Percentiles rank a stretch among this genome's conserved stretches.
phyloP scores from a whole-genome alignment of 1,284 basidiomycete genomes.

The Naganishia sp. region DNA sequence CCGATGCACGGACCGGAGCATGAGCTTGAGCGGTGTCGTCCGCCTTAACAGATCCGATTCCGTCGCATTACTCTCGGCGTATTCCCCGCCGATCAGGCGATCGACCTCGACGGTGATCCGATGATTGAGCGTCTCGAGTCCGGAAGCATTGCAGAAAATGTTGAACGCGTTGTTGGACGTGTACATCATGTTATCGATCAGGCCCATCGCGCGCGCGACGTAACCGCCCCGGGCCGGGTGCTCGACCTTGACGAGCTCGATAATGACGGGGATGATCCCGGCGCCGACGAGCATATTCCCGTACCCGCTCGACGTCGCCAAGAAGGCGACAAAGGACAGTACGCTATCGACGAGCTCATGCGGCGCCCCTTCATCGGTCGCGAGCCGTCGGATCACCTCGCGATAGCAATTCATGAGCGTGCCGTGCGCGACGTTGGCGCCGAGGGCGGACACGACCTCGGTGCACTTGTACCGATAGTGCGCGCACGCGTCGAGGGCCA shows the following conservation, averaged over 20 bases:
- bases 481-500: slow-evolving; percentile 84
- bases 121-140: slow-evolving; percentile 80
- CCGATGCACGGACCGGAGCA: slow-evolving; percentile 89
- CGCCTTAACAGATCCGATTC: slow-evolving; percentile 36
- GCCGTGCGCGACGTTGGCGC: slow-evolving; percentile 95
- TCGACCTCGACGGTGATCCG: slow-evolving; percentile 70
- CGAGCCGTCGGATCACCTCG: slow-evolving; percentile 72
- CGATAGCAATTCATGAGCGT: slow-evolving; percentile 84
- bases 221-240: slow-evolving; percentile 62
- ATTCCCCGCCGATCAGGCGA: slow-evolving; percentile 44
- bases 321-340: slow-evolving; percentile 81
- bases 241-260: slow-evolving; percentile 80
- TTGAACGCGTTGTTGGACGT: slow-evolving; percentile 74
- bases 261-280: slow-evolving; percentile 85
- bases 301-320: slow-evolving; percentile 78
- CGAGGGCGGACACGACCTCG: slow-evolving; percentile 87
- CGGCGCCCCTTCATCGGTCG: slow-evolving; percentile 64
- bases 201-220: slow-evolving; percentile 67
- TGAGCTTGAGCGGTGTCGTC: slow-evolving; percentile 68
- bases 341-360: slow-evolving; percentile 83
- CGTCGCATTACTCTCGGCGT: slow-evolving; percentile 7
- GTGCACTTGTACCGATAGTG: slow-evolving; percentile 78
- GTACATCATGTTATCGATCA: slow-evolving; percentile 91
- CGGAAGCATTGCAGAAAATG: slow-evolving; percentile 79
- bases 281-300: slow-evolving; percentile 95